These are phyloP conservation scores for Lichenothelia convexa DNA, from an alignment of 495 filamentous ascomycete species.

Conservation along the genomic window DNA sequence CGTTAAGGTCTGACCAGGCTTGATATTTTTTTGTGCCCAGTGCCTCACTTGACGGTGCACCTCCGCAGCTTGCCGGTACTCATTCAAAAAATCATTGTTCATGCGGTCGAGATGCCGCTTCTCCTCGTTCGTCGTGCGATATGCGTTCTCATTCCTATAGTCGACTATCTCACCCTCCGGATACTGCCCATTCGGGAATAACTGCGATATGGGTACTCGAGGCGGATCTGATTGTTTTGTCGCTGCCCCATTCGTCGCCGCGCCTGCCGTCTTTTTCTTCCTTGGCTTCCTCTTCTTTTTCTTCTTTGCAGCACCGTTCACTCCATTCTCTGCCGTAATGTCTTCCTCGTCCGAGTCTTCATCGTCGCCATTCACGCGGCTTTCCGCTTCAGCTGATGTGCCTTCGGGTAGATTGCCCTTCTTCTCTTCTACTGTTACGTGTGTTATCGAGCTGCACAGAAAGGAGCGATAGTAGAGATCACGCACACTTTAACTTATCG, in stretches of 20 bases:
- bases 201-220: slow-evolving; percentile 28
- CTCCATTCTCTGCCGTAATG: slow-evolving; percentile 11
- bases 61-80: slow-evolving; percentile 44
- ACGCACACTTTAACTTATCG: too few species aligned
- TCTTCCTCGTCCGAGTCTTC: slow-evolving; percentile 17
- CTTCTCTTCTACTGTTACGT: not conserved
- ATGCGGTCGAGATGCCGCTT: slow-evolving; percentile 33
- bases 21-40: slow-evolving; percentile 36
- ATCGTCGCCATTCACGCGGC: slow-evolving; percentile 20
- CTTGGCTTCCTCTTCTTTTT: slow-evolving; percentile 36
- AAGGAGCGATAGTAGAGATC: too few species aligned
- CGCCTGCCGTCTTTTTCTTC: slow-evolving; percentile 17
- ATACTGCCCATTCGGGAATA: slow-evolving; percentile 33
- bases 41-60: slow-evolving; percentile 42
- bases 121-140: slow-evolving; percentile 41
- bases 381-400: slow-evolving; percentile 9
- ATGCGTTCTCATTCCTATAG: slow-evolving; percentile 33
- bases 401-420: slow-evolving; percentile 4
- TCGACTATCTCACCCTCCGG: slow-evolving; percentile 33
- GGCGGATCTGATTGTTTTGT: slow-evolving; percentile 39
- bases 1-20: slow-evolving; percentile 37
- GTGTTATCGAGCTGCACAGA: too few species aligned
- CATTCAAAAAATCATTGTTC: slow-evolving; percentile 35
- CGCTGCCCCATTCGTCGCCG: slow-evolving; percentile 10
- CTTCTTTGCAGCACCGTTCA: slow-evolving; percentile 23